Base-by-base conservation (phyloP, 1,284 basidiomycete genomes). In the Anthracocystis setariae region DNA sequence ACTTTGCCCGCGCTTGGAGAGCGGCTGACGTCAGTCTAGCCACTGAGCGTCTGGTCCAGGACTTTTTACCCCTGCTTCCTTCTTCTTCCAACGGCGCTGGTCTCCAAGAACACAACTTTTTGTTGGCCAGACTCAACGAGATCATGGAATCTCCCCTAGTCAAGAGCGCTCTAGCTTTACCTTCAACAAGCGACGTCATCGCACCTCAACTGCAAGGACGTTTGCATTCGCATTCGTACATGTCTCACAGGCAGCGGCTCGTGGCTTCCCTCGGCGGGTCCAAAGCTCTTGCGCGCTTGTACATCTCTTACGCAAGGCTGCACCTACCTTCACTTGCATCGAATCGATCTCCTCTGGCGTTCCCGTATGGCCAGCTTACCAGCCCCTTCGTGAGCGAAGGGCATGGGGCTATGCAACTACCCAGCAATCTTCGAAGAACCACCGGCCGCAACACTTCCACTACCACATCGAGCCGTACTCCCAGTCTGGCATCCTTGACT, bases 201-300 rank as follows among this genome's bases (percentile, higher is more conserved):
- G 25, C 60, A 4, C 40, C 37, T 10, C 18, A 52, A 0, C 17
- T 64, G 25, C 48, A 57, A 10, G 62, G 59, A 10, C 38, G 58
- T 10, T 38, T 65, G 17, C 62, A 55, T 17, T 55, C 57, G 13
- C 55, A 60, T 43, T 43, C 60, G 9, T 64, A 70, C 58, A 58
- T 64, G 61, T 54, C 68, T 17, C 52, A 71, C 32, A 56, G 70
- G 20, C 69, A 69, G 27, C 49, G 75, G 9, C 58, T 77, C 18
- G 55, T 75, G 1, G 75, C 75, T 4, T 74, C 75, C 18, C 68
- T 77, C 1, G 75, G 75, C 33, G 75, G 75, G 13, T 55, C 65
- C 0, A 77, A 57, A 24, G 70, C 75, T 3, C 48, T 77, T n/a
- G 70, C 70, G 9, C 54, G 75, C 17, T 60, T 77, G 2, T 77